Evolutionary conservation across 2,329 filamentous ascomycete genomes (phyloP).

Genomic region (Nothophoma quercina): DNA sequence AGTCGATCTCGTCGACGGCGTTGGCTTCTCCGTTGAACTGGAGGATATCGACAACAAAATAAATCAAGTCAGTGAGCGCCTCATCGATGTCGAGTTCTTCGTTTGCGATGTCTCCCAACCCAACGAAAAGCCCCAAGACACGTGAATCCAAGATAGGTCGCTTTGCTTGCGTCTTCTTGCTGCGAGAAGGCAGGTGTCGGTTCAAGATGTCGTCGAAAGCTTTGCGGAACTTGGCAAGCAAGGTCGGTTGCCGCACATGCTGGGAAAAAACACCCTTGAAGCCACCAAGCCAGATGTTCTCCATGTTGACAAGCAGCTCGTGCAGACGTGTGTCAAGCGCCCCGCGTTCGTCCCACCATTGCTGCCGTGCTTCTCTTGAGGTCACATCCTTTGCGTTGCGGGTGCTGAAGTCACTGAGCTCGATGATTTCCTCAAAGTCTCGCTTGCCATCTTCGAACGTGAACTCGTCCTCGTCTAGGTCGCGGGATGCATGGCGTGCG

Average conservation of each 20-base stretch:
- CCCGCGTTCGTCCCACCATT: slow-evolving; percentile 91
- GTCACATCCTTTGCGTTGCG: slow-evolving; percentile 76
- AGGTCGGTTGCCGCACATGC: slow-evolving; percentile 66
- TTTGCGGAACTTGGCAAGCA: slow-evolving; percentile 78
- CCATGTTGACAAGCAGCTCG: slow-evolving; percentile 82
- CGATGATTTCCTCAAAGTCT: slow-evolving; percentile 84
- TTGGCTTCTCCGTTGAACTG: slow-evolving; percentile 97
- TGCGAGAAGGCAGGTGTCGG: slow-evolving; percentile 84
- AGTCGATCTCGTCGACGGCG: slow-evolving; percentile 97
- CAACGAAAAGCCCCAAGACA: slow-evolving; percentile 88
- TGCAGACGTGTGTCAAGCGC: slow-evolving; percentile 78
- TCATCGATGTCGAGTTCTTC: slow-evolving; percentile 82
- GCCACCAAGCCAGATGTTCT: slow-evolving; percentile 92
- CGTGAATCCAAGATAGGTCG: slow-evolving; percentile 65
- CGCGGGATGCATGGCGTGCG: slow-evolving; percentile 79
- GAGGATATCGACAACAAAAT: slow-evolving; percentile 94
- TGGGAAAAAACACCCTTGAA: slow-evolving; percentile 95
- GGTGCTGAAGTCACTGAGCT: slow-evolving; percentile 81
- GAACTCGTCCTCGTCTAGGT: slow-evolving; percentile 81
- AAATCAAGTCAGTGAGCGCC: slow-evolving; percentile 87
- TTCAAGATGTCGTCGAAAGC: slow-evolving; percentile 81
- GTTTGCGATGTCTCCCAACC: slow-evolving; percentile 75
- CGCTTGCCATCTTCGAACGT: slow-evolving; percentile 80
- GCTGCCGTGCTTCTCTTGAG: slow-evolving; percentile 75
- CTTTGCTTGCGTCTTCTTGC: slow-evolving; percentile 62